Base-by-base conservation (phyloP, 768 basidiomycete genomes). In the Phylloporus rhodoxanthus region DNA sequence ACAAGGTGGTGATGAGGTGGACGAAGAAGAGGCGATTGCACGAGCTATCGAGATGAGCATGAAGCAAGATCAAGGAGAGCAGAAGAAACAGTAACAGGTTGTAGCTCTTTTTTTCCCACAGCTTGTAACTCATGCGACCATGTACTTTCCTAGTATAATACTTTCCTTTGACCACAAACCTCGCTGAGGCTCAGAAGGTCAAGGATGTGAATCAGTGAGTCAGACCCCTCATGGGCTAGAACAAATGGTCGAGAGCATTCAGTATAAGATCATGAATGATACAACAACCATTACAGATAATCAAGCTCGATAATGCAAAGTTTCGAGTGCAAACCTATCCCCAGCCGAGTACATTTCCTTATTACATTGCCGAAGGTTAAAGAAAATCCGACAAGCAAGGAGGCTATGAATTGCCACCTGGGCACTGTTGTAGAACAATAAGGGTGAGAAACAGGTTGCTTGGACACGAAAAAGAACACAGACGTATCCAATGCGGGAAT, bases 21-120 rank as follows among this genome's bases (percentile, higher is more conserved):
- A 80, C 52, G 91, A 94, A 61, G 94, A 96, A 57, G 92, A 85
- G 47, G 93, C 85, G 28, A 97, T 97, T 63, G 82, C 85, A 40
- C 74, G 81, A 40, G 96, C 95, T 13, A 97, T 96, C 57, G 83
- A 82, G 67, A 91, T 95, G 91, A 95, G 92, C 63, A 86, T 95
- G 88, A 77, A 83, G 62, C 74, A 75, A 42, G 74, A 79, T 51
- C 74, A 80, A 51, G 67, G 71, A 55, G 67, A 68, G 43, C 72
- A 77, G 60, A 68, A 70, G 23, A 68, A 66, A 43, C 57, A 65
- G 61, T 62, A 57, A 48, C 29, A 50, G 25, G 10, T 44, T 20
- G 11, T 41, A 1, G 11, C 39, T 59, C 37, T 28, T 19, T 34
- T 19, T 11, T 19, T 15, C 17, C n/a, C 33, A 8, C 32, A 25